These are phyloP conservation scores for Penicillium roqueforti DNA, from an alignment of 495 filamentous ascomycete species.

Conservation along the genomic window DNA sequence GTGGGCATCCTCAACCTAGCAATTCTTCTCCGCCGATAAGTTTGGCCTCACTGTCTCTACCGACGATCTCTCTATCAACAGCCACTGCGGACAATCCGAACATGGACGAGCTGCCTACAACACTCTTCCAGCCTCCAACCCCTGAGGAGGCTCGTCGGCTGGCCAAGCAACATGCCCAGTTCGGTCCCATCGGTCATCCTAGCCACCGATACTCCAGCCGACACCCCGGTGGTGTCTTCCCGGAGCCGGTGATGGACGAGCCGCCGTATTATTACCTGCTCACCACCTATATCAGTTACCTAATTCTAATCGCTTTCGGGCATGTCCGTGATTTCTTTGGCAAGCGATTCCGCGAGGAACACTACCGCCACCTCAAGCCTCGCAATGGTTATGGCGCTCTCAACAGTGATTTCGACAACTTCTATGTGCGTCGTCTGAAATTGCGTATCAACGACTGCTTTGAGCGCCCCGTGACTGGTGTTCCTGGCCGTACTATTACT, in stretches of 20 bases:
- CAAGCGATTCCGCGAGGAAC: slow-evolving; percentile 80
- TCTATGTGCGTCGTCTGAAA: slow-evolving; percentile 91
- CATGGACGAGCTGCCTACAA: slow-evolving; percentile 69
- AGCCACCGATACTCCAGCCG: slow-evolving; percentile 83
- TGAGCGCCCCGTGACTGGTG: slow-evolving; percentile 82
- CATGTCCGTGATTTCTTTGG: slow-evolving; percentile 97
- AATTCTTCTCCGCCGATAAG: slow-evolving; percentile 59
- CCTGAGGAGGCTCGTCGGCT: slow-evolving; percentile 72
- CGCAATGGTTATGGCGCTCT: slow-evolving; percentile 91
- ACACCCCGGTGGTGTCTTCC: slow-evolving; percentile 72
- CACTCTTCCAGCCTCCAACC: slow-evolving; percentile 87
- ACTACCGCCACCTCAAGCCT: slow-evolving; percentile 78
- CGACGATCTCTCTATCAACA: slow-evolving; percentile 88
- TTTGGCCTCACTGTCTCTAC: slow-evolving; percentile 71
- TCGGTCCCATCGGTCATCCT: slow-evolving; percentile 75
- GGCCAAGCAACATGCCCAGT: slow-evolving; percentile 82
- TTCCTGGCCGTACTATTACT: slow-evolving; percentile 90
- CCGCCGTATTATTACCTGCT: slow-evolving; percentile 95
- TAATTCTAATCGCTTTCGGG: slow-evolving; percentile 91
- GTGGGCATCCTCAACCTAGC: slow-evolving; percentile 50
- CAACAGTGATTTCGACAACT: slow-evolving; percentile 98
- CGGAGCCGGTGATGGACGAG: slow-evolving; percentile 85
- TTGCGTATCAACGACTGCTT: slow-evolving; percentile 96
- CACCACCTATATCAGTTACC: slow-evolving; percentile 95
- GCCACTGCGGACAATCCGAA: slow-evolving; percentile 75